Evolutionary conservation across 2,329 filamentous ascomycete genomes (phyloP).

Genomic region (Fusarium verticillioides): DNA sequence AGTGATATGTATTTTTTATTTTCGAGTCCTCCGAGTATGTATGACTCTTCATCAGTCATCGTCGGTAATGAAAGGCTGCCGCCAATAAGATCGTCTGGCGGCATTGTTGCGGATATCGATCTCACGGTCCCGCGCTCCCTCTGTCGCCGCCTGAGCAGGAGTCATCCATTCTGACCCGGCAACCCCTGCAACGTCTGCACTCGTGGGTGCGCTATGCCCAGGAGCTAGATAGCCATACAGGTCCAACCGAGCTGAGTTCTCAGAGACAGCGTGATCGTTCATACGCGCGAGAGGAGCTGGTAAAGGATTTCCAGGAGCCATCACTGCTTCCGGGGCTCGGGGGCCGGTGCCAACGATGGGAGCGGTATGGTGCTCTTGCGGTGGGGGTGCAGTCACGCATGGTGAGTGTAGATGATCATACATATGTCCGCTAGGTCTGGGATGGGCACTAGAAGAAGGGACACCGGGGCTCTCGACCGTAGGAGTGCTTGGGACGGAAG

Average conservation of each 20-base stretch:
- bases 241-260: fast-evolving
- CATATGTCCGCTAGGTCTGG: not conserved
- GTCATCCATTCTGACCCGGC: fast-evolving
- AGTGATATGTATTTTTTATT: not conserved
- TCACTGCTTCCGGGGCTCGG: not conserved
- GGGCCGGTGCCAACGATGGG: not conserved
- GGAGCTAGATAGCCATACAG: not conserved
- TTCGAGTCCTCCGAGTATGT: not conserved
- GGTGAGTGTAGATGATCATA: too few relatives aligned
- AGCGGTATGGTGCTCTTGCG: fast-evolving
- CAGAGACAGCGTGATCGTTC: fast-evolving
- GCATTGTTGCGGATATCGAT: not conserved
- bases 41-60: not conserved
- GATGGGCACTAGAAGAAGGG: not conserved
- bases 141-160: too few relatives aligned
- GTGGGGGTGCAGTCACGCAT: too few relatives aligned
- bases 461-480: fast-evolving
- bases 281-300: fast-evolving
- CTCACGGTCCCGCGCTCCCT: not conserved
- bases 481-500: fast-evolving
- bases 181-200: not conserved
- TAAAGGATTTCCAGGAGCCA: not conserved
- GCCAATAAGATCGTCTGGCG: not conserved
- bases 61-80: not conserved
- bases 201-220: fast-evolving